phyloP scores from a whole-genome alignment of 345 rosid species.

The Acer campestre region DNA sequence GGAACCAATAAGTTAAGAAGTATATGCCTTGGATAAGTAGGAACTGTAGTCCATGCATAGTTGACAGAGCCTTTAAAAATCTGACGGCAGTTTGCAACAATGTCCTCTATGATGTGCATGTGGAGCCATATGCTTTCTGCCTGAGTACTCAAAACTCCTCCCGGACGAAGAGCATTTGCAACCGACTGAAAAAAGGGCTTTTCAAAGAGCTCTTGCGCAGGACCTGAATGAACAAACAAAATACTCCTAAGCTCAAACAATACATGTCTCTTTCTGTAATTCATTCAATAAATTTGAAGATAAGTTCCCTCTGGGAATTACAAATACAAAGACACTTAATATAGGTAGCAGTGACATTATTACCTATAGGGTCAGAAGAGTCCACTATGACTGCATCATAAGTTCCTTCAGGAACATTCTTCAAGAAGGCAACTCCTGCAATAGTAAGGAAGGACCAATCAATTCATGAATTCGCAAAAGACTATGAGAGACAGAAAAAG shows the following conservation, averaged over 20 bases:
- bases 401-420: slow-evolving; percentile 72
- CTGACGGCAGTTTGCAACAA: slow-evolving; percentile 83
- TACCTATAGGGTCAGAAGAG: slow-evolving; percentile 95
- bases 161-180: slow-evolving; percentile 93
- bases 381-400: slow-evolving; percentile 95
- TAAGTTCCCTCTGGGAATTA: neutral
- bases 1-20: neutral
- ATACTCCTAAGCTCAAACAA: neutral
- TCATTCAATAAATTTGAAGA: neutral
- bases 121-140: slow-evolving; percentile 99
- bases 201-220: slow-evolving; percentile 96
- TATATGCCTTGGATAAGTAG: slow-evolving; percentile 87
- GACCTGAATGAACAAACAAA: slow-evolving; percentile 48
- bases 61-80: slow-evolving; percentile 92
- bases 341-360: neutral
- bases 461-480: neutral
- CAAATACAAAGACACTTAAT: neutral
- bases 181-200: slow-evolving; percentile 87
- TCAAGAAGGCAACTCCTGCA: slow-evolving; percentile 89
- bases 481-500: neutral
- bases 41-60: slow-evolving; percentile 98
- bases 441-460: slow-evolving; percentile 5
- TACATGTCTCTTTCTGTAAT: neutral
- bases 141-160: slow-evolving; percentile 93
- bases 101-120: slow-evolving; percentile 95